Evolutionary conservation across 2,329 filamentous ascomycete genomes (phyloP).

Genomic region (Diatrype stigma): DNA sequence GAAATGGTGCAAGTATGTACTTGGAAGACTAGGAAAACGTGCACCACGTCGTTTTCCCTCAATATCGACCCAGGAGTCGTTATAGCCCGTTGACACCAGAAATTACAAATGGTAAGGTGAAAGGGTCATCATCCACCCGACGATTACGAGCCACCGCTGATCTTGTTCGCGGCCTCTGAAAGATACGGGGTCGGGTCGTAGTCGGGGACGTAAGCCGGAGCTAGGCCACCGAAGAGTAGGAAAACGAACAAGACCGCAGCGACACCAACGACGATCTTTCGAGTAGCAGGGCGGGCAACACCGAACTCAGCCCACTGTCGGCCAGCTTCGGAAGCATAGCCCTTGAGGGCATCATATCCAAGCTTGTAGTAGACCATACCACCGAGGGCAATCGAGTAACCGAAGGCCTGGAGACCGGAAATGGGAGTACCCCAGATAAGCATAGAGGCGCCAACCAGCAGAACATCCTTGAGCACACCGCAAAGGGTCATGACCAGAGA

Average conservation of each 20-base stretch:
- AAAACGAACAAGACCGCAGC: slow-evolving; percentile 61
- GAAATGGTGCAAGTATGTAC: slow-evolving; percentile 21
- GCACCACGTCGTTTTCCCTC: slow-evolving; percentile 11
- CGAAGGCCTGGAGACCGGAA: slow-evolving; percentile 72
- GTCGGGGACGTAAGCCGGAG: slow-evolving; percentile 54
- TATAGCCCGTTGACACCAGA: slow-evolving; percentile 12
- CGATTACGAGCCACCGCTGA: slow-evolving; percentile 33
- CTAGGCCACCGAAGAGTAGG: slow-evolving; percentile 64
- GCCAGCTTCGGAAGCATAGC: slow-evolving; percentile 66
- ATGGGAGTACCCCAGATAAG: slow-evolving; percentile 76
- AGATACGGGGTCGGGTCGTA: slow-evolving; percentile 50
- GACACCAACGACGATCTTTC: slow-evolving; percentile 71
- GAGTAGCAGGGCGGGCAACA: slow-evolving; percentile 67
- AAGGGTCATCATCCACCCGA: slow-evolving; percentile 1
- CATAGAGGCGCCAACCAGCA: slow-evolving; percentile 76
- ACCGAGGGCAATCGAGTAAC: slow-evolving; percentile 73
- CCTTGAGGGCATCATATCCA: slow-evolving; percentile 76
- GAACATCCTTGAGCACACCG: slow-evolving; percentile 83
- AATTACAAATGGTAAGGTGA: slow-evolving; percentile 20
- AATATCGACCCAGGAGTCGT: slow-evolving; percentile 3
- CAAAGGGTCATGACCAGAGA: slow-evolving; percentile 82
- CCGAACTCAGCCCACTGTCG: slow-evolving; percentile 87
- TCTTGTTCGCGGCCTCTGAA: slow-evolving; percentile 44
- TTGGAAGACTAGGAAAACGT: slow-evolving; percentile 18
- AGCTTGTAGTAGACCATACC: slow-evolving; percentile 87